Evolutionary conservation across 1,284 basidiomycete species (phyloP).

Genomic region (Porodaedalea pini): DNA sequence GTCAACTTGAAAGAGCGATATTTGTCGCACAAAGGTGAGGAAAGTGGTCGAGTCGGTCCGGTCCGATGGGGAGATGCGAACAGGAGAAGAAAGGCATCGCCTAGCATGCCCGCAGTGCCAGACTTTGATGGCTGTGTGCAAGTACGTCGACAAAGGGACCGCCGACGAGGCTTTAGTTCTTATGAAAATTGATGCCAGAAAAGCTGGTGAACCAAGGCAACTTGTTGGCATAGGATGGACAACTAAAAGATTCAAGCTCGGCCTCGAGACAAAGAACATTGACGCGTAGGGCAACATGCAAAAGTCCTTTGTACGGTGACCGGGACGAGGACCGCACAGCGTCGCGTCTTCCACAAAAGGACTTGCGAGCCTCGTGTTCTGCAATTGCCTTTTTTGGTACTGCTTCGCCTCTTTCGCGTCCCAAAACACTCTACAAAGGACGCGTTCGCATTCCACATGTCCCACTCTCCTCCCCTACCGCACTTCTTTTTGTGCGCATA

Average conservation of each 20-base stretch:
- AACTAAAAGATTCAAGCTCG: too few species aligned
- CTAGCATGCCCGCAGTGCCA: too few species aligned
- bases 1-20: background rate
- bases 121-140: too few species aligned
- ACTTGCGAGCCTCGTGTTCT: slow-evolving; percentile 3
- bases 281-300: too few species aligned
- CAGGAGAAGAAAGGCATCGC: background rate
- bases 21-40: background rate
- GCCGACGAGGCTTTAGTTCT: background rate
- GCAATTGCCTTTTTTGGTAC: background rate
- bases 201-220: too few species aligned
- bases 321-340: slow-evolving; percentile 1
- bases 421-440: slow-evolving; percentile 14
- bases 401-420: background rate
- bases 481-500: background rate
- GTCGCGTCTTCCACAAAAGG: background rate
- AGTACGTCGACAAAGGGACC: background rate
- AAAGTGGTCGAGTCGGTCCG: background rate
- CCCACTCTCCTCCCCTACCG: background rate
- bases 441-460: background rate
- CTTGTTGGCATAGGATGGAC: too few species aligned
- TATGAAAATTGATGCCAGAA: too few species aligned
- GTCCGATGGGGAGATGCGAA: too few species aligned
- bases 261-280: too few species aligned
- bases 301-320: slow-evolving; percentile 12